These are phyloP conservation scores for Botrytis cinerea DNA, from an alignment of 2,329 filamentous ascomycete genomes.

Conservation along the genomic window DNA sequence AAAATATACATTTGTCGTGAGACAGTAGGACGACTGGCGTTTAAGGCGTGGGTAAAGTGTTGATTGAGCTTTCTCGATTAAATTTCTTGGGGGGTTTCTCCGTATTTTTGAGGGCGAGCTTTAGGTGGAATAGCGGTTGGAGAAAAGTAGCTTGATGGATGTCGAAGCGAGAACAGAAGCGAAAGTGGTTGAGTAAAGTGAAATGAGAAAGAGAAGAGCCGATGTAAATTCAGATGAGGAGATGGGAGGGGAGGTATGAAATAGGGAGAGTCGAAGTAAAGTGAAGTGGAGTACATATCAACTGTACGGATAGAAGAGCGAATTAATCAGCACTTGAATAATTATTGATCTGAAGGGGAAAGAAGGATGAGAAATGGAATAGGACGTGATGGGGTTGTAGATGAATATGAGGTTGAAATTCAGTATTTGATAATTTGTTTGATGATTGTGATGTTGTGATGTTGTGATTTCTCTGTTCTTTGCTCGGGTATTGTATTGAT, in stretches of 20 bases:
- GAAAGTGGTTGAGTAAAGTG: neutral
- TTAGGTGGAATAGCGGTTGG: neutral
- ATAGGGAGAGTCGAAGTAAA: neutral
- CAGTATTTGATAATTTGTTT: too few relatives aligned
- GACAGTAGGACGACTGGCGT: conserved; percentile 14
- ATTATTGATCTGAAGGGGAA: neutral
- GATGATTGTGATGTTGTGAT: too few relatives aligned
- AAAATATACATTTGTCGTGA: conserved; percentile 19
- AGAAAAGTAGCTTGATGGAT: neutral
- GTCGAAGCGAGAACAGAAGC: neutral
- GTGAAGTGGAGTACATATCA: neutral
- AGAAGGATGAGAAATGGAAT: neutral
- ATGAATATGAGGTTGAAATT: too few relatives aligned
- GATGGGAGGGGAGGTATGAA: neutral
- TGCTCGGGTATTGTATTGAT: too few relatives aligned
- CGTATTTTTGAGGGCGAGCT: neutral
- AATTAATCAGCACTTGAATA: neutral
- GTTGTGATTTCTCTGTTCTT: too few relatives aligned
- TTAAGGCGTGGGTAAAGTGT: neutral
- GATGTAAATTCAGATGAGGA: neutral
- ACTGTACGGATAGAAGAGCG: neutral
- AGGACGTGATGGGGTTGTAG: too few relatives aligned
- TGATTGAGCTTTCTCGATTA: neutral
- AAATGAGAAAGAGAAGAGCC: neutral
- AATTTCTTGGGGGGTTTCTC: neutral